phyloP scores from a whole-genome alignment of 306 rosid species.

The Rosa persica region DNA sequence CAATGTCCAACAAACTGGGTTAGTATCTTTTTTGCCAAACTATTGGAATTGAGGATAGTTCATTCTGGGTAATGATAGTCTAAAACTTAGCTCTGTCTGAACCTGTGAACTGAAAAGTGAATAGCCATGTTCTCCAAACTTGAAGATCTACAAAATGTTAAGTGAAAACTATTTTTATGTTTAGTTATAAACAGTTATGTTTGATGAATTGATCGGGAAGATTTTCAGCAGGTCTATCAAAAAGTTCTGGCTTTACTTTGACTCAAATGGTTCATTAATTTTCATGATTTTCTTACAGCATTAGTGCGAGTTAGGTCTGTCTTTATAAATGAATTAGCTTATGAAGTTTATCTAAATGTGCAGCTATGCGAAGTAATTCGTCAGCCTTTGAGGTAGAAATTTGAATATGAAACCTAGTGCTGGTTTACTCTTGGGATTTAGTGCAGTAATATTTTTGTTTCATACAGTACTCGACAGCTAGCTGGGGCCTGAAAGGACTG shows the following conservation, averaged over 20 bases:
- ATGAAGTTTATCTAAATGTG: background rate
- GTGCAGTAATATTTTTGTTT: background rate
- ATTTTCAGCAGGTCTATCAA: background rate
- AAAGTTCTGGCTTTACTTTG: background rate
- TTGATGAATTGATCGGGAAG: background rate
- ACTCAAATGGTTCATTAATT: background rate
- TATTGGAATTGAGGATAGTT: too few relatives aligned
- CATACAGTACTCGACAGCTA: too few relatives aligned
- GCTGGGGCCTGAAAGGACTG: too few relatives aligned
- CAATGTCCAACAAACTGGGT: too few relatives aligned
- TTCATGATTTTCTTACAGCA: background rate
- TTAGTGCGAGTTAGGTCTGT: background rate
- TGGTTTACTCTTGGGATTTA: background rate
- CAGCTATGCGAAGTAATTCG: background rate
- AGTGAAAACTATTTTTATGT: too few relatives aligned
- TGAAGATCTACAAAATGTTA: too few relatives aligned
- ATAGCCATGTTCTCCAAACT: background rate
- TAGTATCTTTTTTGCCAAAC: too few relatives aligned
- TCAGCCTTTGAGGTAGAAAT: constrained; percentile 28
- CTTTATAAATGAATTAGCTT: background rate
- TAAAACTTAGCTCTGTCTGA: too few relatives aligned
- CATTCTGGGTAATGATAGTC: too few relatives aligned
- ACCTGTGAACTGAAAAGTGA: too few relatives aligned
- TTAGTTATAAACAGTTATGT: background rate
- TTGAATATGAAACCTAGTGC: background rate